Evolutionary conservation across 2,329 filamentous ascomycete genomes (phyloP).

Genomic region (Cladosporium austrohemisphaericum): DNA sequence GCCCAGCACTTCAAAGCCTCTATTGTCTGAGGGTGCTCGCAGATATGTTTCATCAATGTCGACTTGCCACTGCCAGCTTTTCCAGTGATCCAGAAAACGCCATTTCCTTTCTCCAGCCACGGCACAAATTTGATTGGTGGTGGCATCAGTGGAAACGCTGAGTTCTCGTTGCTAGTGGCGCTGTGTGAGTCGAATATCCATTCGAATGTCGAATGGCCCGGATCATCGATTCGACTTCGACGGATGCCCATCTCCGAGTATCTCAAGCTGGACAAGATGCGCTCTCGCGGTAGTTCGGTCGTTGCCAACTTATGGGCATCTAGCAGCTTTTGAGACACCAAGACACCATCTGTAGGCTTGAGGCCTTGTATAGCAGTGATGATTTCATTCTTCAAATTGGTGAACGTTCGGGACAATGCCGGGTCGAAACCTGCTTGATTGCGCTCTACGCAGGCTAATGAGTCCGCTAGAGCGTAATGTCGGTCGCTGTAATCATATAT

Average conservation of each 20-base stretch:
- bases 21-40: neutral
- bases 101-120: neutral
- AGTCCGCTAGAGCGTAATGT: neutral
- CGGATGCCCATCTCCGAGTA: neutral
- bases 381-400: neutral
- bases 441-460: neutral
- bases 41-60: conserved; percentile 6
- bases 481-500: neutral
- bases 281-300: neutral
- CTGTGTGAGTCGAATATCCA: conserved; percentile 4
- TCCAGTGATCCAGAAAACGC: conserved; percentile 9
- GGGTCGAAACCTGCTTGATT: neutral
- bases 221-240: neutral
- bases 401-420: neutral
- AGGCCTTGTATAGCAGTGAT: neutral
- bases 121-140: neutral
- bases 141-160: too few species aligned
- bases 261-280: neutral
- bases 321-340: neutral
- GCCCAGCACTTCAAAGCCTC: neutral
- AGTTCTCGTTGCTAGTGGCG: neutral
- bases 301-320: neutral
- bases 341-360: neutral
- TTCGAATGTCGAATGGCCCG: neutral
- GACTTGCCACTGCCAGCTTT: conserved; percentile 8